These are phyloP conservation scores for Harrya chromipes DNA, from an alignment of 768 basidiomycete genomes.

Conservation along the genomic window DNA sequence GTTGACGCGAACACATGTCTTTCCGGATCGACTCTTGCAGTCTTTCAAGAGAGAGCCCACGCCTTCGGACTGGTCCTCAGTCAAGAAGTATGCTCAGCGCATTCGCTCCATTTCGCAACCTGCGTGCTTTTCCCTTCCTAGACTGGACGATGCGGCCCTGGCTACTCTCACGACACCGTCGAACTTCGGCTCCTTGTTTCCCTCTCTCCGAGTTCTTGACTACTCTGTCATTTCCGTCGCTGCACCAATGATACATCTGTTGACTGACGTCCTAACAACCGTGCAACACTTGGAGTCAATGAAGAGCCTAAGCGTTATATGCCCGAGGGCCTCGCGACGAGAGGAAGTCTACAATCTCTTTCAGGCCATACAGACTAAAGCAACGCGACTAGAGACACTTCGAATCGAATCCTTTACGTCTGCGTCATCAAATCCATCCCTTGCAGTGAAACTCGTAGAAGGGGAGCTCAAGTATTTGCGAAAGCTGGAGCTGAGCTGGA, in stretches of 20 bases:
- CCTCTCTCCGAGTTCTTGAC: constrained; percentile 25
- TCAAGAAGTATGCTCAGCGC: constrained; percentile 25
- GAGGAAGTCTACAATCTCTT: constrained; percentile 22
- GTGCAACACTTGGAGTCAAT: constrained; percentile 15
- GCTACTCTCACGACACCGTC: constrained; percentile 17
- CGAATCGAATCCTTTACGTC: constrained; percentile 24
- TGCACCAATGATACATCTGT: constrained; percentile 17
- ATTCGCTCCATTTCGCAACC: constrained; percentile 24
- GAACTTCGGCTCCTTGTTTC: constrained; percentile 23
- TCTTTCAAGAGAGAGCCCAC: constrained; percentile 20
- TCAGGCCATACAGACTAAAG: constrained; percentile 22
- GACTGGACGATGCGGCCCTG: constrained; percentile 26
- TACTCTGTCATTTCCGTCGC: constrained; percentile 26
- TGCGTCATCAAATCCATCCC: constrained; percentile 2
- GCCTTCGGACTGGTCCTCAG: constrained; percentile 19
- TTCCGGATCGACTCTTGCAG: constrained; percentile 5
- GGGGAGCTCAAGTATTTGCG: constrained; percentile 21
- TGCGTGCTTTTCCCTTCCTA: constrained; percentile 17
- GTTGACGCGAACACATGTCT: not conserved
- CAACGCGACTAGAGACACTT: constrained; percentile 15
- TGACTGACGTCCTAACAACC: constrained; percentile 20
- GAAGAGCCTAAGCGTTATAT: constrained; percentile 21
- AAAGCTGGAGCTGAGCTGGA: constrained; percentile 23
- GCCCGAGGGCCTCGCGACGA: constrained; percentile 20
- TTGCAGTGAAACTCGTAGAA: constrained; percentile 15